Conservation (phyloP, 148 eudicot species). For the Persicaria tinctoria region DNA sequence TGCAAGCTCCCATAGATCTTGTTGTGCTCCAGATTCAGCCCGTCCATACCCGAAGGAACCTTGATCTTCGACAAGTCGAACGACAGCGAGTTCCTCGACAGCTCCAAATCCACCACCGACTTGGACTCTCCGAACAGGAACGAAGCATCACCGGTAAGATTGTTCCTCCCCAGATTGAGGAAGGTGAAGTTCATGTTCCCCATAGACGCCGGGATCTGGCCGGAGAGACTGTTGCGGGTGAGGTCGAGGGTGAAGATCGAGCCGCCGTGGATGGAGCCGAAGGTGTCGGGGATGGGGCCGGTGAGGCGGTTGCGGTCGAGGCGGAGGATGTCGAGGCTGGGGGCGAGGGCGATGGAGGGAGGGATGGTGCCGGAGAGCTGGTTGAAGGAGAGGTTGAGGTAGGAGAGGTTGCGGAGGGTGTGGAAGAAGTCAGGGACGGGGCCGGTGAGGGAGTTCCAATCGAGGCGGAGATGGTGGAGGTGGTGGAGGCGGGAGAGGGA, state of each 20-base stretch:
- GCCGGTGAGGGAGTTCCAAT: constrained; percentile 26
- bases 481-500: constrained; percentile 22
- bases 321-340: constrained; percentile 16
- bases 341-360: constrained; percentile 15
- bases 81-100: constrained; percentile 26
- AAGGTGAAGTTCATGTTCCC: constrained; percentile 11
- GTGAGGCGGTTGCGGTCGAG: constrained; percentile 31
- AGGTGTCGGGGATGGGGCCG: constrained; percentile 28
- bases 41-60: constrained; percentile 4
- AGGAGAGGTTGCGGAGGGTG: constrained; percentile 18
- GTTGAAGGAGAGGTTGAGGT: constrained; percentile 27
- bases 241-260: constrained; percentile 12
- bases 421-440: constrained; percentile 25
- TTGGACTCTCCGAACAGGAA: constrained; percentile 30
- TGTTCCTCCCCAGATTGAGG: constrained; percentile 19
- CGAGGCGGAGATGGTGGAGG: constrained; percentile 17
- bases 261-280: constrained; percentile 9
- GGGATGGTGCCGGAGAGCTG: constrained; percentile 30
- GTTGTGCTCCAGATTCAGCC: constrained; percentile 29
- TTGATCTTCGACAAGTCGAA: constrained; percentile 29
- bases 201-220: constrained; percentile 27
- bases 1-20: constrained; percentile 36
- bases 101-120: neutral
- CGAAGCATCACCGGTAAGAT: constrained; percentile 32
- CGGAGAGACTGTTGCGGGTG: constrained; percentile 21